Evolutionary conservation across 345 rosid genomes (phyloP), one percentile per base, ranked within the genome.

Genomic region (Lepidium sativum): DNA sequence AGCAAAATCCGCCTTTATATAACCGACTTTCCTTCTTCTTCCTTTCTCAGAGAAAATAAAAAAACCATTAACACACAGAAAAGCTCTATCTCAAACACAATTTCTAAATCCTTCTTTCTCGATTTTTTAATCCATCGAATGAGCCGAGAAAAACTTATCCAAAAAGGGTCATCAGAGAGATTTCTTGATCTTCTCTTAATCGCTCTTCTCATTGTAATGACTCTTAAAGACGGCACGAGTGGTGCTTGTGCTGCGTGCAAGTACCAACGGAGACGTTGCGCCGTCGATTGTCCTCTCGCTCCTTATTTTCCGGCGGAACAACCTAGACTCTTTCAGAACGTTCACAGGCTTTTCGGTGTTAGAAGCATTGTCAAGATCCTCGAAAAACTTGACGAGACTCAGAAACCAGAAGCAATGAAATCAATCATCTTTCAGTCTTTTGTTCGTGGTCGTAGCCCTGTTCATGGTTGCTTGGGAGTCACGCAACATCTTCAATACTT

Each of bases 211-310:
- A 1, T 65, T 57, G 57, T 9, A 0, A 94, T 94, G 97, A 94
- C 99, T 77, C 82, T 86, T 0, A 88, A 90, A 77, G 95, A 95
- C 18, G 91, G 96, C 78, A 74, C 84, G 58, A 84, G 89, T 78
- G 91, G 83, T 16, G 99, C 99, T 11, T 94, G 99, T 40, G 99
- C 97, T 20, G 87, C 88, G 8, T 94, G 99, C 89, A 94, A 94
- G 73, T 86, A 82, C 81, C 97, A 80, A 55, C 74, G 96, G 16
- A 74, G 92, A 55, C 84, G 83, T 64, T 94, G 99, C 77, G 56
- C 77, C 4, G 39, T 83, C 0, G 86, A 86, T 35, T 94, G 99
- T 43, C 92, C 77, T 4, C 66, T 94, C 3, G 89, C 96, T 0
- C 96, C 95, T 2, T 94, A 83, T 60, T 91, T 91, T 64, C 97